Evolutionary conservation across 257 asterid species (phyloP).

Genomic region (Cordia subcordata): DNA sequence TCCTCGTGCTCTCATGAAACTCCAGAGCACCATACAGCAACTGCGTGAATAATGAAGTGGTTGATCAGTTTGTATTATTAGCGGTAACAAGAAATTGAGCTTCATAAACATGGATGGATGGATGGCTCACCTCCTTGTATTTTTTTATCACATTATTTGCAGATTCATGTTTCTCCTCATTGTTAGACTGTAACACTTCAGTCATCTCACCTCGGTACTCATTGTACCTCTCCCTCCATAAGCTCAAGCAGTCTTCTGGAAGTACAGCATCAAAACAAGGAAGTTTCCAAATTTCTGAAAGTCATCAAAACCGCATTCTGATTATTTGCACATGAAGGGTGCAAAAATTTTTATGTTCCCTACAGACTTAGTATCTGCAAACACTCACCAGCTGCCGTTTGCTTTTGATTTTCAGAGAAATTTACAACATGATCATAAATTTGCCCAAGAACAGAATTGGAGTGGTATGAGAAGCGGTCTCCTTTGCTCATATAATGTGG

Average conservation of each 20-base stretch:
- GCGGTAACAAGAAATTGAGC: background rate
- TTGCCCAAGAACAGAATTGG: constrained; percentile 59
- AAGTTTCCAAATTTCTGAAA: constrained; percentile 49
- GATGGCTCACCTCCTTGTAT: constrained; percentile 53
- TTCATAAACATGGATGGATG: background rate
- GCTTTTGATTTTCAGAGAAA: background rate
- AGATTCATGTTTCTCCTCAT: constrained; percentile 31
- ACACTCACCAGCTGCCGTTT: background rate
- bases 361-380: background rate
- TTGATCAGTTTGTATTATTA: background rate
- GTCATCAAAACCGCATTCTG: background rate
- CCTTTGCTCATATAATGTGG: constrained; percentile 69
- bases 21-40: constrained; percentile 55
- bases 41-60: constrained; percentile 31
- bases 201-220: constrained; percentile 48
- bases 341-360: background rate
- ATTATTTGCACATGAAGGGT: background rate
- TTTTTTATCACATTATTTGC: constrained; percentile 51
- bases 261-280: constrained; percentile 34
- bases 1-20: constrained; percentile 44
- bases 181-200: constrained; percentile 21
- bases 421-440: constrained; percentile 36
- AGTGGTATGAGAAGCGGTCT: constrained; percentile 27
- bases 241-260: constrained; percentile 19
- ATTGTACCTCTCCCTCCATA: constrained; percentile 41